Percentiles rank a stretch among this genome's conserved stretches.
phyloP scores from a whole-genome alignment of 176 grass and related monocot genomes.

The Puccinellia tenuiflora region DNA sequence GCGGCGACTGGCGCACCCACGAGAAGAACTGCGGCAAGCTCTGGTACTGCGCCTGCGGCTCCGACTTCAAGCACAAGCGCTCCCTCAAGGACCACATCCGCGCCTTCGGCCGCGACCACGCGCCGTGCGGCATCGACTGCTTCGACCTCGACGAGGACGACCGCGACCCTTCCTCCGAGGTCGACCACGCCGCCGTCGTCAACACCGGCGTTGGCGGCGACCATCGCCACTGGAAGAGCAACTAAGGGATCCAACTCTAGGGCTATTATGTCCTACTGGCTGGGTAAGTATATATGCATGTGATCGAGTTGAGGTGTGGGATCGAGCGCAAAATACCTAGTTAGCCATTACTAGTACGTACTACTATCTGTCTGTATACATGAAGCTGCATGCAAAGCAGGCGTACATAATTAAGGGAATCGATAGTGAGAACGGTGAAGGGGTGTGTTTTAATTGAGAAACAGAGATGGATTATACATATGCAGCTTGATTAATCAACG shows the following conservation, averaged over 20 bases:
- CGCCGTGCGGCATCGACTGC: slow-evolving; percentile 70
- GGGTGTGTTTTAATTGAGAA: slow-evolving; percentile 6
- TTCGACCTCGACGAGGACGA: slow-evolving; percentile 61
- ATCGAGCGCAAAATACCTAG: neutral
- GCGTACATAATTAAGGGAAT: neutral
- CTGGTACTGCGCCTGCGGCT: slow-evolving; percentile 88
- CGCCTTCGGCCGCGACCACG: slow-evolving; percentile 58
- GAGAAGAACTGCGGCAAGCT: slow-evolving; percentile 98
- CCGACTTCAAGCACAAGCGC: slow-evolving; percentile 93
- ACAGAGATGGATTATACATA: neutral
- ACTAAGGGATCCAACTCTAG: neutral
- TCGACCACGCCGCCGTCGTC: slow-evolving; percentile 23
- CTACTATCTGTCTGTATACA: neutral
- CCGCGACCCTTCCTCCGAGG: slow-evolving; percentile 45
- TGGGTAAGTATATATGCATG: slow-evolving; percentile 19
- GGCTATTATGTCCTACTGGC: neutral
- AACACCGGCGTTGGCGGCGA: neutral
- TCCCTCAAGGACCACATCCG: slow-evolving; percentile 84
- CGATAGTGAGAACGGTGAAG: neutral
- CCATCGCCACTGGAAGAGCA: neutral
- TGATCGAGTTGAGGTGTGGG: neutral
- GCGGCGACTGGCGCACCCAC: slow-evolving; percentile 91
- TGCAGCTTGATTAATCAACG: slow-evolving; percentile 4
- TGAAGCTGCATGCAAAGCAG: neutral
- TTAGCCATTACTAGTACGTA: slow-evolving; percentile 3